A percentile compares a stretch with the other conserved stretches of the same genome.
Evolutionary conservation across 78 protist genomes (phyloP).

Genomic region (Guillardia theta): DNA sequence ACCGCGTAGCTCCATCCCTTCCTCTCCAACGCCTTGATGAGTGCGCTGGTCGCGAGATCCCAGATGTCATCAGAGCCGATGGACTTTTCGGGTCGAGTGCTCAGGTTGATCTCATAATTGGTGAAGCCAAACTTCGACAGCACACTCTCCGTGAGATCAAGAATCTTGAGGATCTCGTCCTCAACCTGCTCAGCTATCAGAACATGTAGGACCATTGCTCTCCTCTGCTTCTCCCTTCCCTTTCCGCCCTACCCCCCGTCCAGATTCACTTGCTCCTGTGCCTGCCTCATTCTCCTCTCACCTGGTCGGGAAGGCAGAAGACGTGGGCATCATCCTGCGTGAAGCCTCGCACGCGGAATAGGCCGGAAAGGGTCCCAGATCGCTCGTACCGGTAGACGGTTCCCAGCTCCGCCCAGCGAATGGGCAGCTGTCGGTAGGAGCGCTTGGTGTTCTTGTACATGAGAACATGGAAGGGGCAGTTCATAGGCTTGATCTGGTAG

Average conservation of each 20-base stretch:
- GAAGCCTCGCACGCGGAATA: slow-evolving; percentile 59
- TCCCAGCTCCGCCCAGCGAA: slow-evolving; percentile 40
- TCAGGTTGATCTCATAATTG: slow-evolving; percentile 25
- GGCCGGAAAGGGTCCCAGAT: slow-evolving; percentile 53
- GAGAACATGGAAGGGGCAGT: slow-evolving; percentile 60
- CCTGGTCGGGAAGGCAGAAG: slow-evolving; percentile 57
- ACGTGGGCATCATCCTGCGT: slow-evolving; percentile 63
- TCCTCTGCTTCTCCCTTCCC: too few relatives aligned
- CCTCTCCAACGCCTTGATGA: background rate
- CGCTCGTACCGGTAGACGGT: slow-evolving; percentile 63
- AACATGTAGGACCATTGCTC: too few relatives aligned
- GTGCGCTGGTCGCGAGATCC: background rate
- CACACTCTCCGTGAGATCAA: slow-evolving; percentile 25
- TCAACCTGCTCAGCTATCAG: too few relatives aligned
- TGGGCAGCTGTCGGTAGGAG: slow-evolving; percentile 48
- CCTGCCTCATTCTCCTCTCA: background rate
- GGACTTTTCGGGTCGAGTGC: slow-evolving; percentile 65
- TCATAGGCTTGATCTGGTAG: slow-evolving; percentile 47
- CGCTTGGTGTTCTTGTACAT: slow-evolving; percentile 46
- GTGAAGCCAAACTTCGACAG: slow-evolving; percentile 38
- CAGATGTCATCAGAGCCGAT: slow-evolving; percentile 2
- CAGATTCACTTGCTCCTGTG: too few relatives aligned
- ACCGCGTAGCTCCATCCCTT: slow-evolving; percentile 41
- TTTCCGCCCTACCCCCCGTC: too few relatives aligned
- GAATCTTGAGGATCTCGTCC: slow-evolving; percentile 44